Conservation (phyloP, 2,329 filamentous ascomycete species). For the Pestalotiopsis sp. region DNA sequence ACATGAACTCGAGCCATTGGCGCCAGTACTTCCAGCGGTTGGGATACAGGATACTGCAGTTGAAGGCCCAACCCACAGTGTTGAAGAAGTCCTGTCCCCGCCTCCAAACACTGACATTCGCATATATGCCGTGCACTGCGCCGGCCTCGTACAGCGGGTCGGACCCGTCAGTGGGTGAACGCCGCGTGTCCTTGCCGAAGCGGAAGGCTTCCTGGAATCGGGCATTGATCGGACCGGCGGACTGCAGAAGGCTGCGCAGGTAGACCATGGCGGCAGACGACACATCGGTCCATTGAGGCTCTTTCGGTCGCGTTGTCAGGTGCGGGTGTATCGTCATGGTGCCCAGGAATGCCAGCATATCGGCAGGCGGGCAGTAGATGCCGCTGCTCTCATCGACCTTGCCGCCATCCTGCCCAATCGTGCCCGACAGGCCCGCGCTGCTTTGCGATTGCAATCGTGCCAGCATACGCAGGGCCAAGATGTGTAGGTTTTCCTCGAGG, state of each 20-base stretch:
- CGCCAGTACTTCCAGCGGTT: slow-evolving; percentile 81
- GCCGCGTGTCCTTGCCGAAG: slow-evolving; percentile 45
- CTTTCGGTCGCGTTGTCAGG: slow-evolving; percentile 71
- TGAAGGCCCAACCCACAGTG: slow-evolving; percentile 88
- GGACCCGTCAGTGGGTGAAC: slow-evolving; percentile 41
- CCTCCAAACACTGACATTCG: slow-evolving; percentile 68
- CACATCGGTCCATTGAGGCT: slow-evolving; percentile 60
- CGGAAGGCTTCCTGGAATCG: slow-evolving; percentile 70
- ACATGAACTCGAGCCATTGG: slow-evolving; percentile 75
- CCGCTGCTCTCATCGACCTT: slow-evolving; percentile 10
- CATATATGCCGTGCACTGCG: slow-evolving; percentile 60
- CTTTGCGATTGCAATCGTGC: slow-evolving; percentile 62
- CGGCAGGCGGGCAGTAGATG: slow-evolving; percentile 65
- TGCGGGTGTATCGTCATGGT: slow-evolving; percentile 81
- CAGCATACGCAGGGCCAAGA: slow-evolving; percentile 63
- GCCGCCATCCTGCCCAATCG: neutral
- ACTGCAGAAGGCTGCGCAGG: slow-evolving; percentile 64
- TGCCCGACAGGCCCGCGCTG: slow-evolving; percentile 4
- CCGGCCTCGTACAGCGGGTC: slow-evolving; percentile 51
- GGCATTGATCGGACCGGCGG: slow-evolving; percentile 70
- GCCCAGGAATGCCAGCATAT: slow-evolving; percentile 74
- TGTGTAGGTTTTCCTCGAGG: slow-evolving; percentile 71
- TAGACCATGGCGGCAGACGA: slow-evolving; percentile 69
- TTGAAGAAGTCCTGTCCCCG: slow-evolving; percentile 88
- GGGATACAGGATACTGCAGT: slow-evolving; percentile 74